These are phyloP conservation scores for Plantago rigida DNA, from an alignment of 305 asterid species.

Conservation along the genomic window DNA sequence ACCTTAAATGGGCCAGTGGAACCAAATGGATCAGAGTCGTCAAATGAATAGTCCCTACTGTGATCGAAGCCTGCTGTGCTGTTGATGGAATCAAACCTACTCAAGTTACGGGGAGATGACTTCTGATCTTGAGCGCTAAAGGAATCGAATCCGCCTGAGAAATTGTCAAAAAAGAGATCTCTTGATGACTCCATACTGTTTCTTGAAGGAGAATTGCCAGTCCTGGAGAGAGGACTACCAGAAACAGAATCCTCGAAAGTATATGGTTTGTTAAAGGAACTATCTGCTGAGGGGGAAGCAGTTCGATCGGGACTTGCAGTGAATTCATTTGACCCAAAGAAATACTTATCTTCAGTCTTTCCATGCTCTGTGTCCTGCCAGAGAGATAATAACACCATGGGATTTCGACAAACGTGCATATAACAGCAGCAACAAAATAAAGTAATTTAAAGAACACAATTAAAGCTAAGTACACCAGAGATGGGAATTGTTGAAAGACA, in stretches of 20 bases:
- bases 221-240: constrained; percentile 49
- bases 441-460: too few species aligned
- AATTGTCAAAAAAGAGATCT: constrained; percentile 56
- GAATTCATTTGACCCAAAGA: constrained; percentile 66
- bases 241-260: constrained; percentile 72
- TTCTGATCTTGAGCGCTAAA: constrained; percentile 40
- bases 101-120: constrained; percentile 44
- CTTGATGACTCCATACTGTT: constrained; percentile 46
- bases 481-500: too few species aligned
- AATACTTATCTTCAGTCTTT: constrained; percentile 56
- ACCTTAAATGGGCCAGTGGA: constrained; percentile 85
- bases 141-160: constrained; percentile 74
- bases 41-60: constrained; percentile 59
- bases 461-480: too few species aligned
- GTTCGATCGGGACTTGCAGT: constrained; percentile 56
- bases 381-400: constrained; percentile 1
- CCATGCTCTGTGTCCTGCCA: constrained; percentile 59
- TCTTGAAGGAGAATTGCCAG: constrained; percentile 59
- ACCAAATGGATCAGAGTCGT: constrained; percentile 81
- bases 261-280: constrained; percentile 48
- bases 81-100: constrained; percentile 76
- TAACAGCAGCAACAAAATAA: background rate
- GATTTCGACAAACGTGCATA: background rate
- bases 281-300: constrained; percentile 49
- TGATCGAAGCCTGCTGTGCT: constrained; percentile 60